Evolutionary conservation across 495 filamentous ascomycete genomes (phyloP).

Genomic region (Hypomontagnella submonticulosa): DNA sequence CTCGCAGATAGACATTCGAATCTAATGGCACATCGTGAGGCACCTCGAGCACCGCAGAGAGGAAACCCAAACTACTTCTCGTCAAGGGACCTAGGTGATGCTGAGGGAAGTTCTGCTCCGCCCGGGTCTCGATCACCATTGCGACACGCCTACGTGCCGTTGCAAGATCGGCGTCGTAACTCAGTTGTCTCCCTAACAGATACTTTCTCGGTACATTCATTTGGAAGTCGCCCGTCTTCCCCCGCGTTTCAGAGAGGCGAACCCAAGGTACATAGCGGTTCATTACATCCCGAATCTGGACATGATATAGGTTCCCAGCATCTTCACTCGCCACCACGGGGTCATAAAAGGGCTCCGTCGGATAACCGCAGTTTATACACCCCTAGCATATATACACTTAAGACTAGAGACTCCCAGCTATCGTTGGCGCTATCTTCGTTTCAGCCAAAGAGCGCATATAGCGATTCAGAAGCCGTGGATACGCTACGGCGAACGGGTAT

Average conservation of each 20-base stretch:
- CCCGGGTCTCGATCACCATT: slow-evolving; percentile 52
- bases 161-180: slow-evolving; percentile 65
- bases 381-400: slow-evolving; percentile 77
- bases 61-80: slow-evolving; percentile 52
- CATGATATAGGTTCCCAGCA: slow-evolving; percentile 49
- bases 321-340: slow-evolving; percentile 26
- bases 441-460: slow-evolving; percentile 63
- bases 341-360: slow-evolving; percentile 49
- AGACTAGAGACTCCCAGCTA: slow-evolving; percentile 70
- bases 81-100: slow-evolving; percentile 44
- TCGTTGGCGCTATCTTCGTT: slow-evolving; percentile 70
- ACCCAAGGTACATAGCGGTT: slow-evolving; percentile 59
- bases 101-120: slow-evolving; percentile 17
- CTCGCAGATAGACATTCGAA: slow-evolving; percentile 41
- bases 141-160: slow-evolving; percentile 59
- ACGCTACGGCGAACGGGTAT: slow-evolving; percentile 66
- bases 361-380: slow-evolving; percentile 46
- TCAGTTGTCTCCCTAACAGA: slow-evolving; percentile 70
- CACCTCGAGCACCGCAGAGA: slow-evolving; percentile 56
- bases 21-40: slow-evolving; percentile 40
- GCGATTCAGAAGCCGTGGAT: slow-evolving; percentile 65
- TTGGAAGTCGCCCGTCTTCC: slow-evolving; percentile 61
- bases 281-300: slow-evolving; percentile 62
- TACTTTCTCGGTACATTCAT: slow-evolving; percentile 65
- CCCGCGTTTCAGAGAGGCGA: slow-evolving; percentile 59